Percentiles rank a stretch among this genome's conserved stretches.
phyloP scores from a whole-genome alignment of 2,329 filamentous ascomycete species.

The Bipolaris oryzae region DNA sequence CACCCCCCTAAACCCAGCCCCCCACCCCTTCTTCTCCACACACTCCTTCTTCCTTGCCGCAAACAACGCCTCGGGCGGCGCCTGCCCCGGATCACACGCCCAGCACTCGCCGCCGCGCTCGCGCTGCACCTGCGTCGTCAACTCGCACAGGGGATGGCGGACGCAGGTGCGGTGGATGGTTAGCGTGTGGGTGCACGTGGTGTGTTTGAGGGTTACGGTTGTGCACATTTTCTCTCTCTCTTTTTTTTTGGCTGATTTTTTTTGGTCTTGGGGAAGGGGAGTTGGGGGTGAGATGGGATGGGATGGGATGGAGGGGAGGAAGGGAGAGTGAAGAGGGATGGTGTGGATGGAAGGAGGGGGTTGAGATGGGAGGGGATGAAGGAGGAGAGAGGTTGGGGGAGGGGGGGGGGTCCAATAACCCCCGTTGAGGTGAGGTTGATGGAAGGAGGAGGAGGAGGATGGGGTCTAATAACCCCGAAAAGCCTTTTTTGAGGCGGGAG shows the following conservation, averaged over 20 bases:
- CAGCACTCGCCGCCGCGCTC: slow-evolving; percentile 31
- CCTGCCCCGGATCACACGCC: slow-evolving; percentile 32
- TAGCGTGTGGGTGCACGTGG: slow-evolving; percentile 26
- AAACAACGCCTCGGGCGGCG: slow-evolving; percentile 30
- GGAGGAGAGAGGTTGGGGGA: too few species aligned
- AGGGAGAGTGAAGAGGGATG: too few species aligned
- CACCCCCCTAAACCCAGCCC: slow-evolving; percentile 12
- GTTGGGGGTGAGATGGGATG: too few species aligned
- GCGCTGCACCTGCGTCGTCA: slow-evolving; percentile 25
- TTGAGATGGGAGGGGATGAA: too few species aligned
- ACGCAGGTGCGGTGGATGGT: slow-evolving; percentile 29
- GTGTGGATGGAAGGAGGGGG: too few species aligned
- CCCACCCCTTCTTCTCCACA: slow-evolving; percentile 23
- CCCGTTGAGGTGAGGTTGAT: too few species aligned
- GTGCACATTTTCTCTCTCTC: slow-evolving; percentile 26
- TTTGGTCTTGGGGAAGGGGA: background rate
- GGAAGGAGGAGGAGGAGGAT: too few species aligned
- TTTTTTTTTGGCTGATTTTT: background rate
- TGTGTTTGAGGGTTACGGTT: slow-evolving; percentile 28
- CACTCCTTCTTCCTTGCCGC: slow-evolving; percentile 7
- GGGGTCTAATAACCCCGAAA: background rate
- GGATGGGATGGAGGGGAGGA: too few species aligned
- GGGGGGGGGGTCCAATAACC: too few species aligned
- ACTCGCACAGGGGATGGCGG: slow-evolving; percentile 19
- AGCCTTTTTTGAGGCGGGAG: too few species aligned